Percentiles rank a stretch among this genome's conserved stretches.
Conservation (phyloP, 192 early-diverging fungal genomes). For the Backusella luteola region DNA sequence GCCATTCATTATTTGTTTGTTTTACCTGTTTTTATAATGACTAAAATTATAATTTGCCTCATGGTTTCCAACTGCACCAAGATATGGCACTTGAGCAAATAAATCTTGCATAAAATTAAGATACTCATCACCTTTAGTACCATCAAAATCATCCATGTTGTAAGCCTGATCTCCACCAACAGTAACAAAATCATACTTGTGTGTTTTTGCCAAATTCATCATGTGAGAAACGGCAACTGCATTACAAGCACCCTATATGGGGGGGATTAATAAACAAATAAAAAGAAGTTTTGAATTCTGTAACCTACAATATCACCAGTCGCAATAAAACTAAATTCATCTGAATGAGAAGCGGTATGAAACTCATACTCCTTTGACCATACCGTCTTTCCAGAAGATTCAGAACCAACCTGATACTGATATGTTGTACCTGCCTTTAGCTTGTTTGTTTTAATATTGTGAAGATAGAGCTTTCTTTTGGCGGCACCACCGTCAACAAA, state of each 20-base stretch:
- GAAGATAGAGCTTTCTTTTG: conserved; percentile 23
- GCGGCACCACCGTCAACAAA: conserved; percentile 31
- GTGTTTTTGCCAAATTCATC: conserved; percentile 18
- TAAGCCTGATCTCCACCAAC: conserved; percentile 36
- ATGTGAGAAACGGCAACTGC: conserved; percentile 24
- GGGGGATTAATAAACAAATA: neutral
- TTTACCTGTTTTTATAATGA: conserved; percentile 36
- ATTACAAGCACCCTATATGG: conserved; percentile 23
- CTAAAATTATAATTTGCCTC: conserved; percentile 33
- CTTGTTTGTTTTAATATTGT: conserved; percentile 23
- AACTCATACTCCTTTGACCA: conserved; percentile 27
- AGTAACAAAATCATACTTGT: conserved; percentile 35
- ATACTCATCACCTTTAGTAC: conserved; percentile 35
- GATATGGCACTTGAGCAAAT: conserved; percentile 25
- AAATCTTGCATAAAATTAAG: conserved; percentile 32
- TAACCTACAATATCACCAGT: conserved; percentile 33
- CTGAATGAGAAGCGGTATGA: conserved; percentile 18
- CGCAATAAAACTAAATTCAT: conserved; percentile 29
- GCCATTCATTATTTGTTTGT: neutral
- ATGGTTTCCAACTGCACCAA: conserved; percentile 36
- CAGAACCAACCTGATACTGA: conserved; percentile 28
- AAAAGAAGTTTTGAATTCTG: neutral
- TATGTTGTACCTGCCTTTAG: conserved; percentile 24
- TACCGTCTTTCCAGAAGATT: neutral
- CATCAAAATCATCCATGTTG: conserved; percentile 33